Conservation (phyloP, 1,284 basidiomycete genomes). For the Fomes fomentarius region DNA sequence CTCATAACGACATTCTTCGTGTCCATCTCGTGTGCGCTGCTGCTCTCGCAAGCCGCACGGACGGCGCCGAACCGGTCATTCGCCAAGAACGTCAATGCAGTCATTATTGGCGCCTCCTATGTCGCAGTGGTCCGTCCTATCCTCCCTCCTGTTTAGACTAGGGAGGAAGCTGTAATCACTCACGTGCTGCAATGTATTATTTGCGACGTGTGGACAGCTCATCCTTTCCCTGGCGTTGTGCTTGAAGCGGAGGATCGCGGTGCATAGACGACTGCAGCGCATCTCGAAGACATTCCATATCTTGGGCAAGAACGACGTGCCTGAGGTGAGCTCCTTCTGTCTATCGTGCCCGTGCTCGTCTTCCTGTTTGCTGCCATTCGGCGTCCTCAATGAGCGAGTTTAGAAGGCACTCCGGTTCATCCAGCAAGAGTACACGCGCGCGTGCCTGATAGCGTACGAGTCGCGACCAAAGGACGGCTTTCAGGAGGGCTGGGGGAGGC, state of each 20-base stretch:
- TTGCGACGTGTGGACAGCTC: constrained; percentile 37
- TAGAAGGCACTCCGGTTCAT: constrained; percentile 78
- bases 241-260: constrained; percentile 65
- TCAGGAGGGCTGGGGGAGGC: constrained; percentile 84
- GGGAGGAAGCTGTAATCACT: background rate
- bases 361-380: no score
- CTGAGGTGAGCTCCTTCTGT: no score
- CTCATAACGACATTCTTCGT: constrained; percentile 57
- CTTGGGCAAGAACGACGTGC: constrained; percentile 66
- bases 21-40: constrained; percentile 61
- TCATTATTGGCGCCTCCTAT: constrained; percentile 69
- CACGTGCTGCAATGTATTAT: background rate
- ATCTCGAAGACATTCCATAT: constrained; percentile 76
- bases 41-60: constrained; percentile 72
- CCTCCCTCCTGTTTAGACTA: background rate
- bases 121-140: constrained; percentile 57
- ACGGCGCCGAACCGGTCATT: constrained; percentile 55
- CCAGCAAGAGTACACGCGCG: constrained; percentile 77
- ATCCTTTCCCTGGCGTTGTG: constrained; percentile 62
- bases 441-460: constrained; percentile 77
- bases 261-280: constrained; percentile 60
- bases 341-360: no score
- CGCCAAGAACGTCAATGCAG: constrained; percentile 63
- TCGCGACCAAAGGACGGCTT: constrained; percentile 71
- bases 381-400: no score